Conservation (phyloP, 306 rosid species). For the Herpetospermum pedunculosum region DNA sequence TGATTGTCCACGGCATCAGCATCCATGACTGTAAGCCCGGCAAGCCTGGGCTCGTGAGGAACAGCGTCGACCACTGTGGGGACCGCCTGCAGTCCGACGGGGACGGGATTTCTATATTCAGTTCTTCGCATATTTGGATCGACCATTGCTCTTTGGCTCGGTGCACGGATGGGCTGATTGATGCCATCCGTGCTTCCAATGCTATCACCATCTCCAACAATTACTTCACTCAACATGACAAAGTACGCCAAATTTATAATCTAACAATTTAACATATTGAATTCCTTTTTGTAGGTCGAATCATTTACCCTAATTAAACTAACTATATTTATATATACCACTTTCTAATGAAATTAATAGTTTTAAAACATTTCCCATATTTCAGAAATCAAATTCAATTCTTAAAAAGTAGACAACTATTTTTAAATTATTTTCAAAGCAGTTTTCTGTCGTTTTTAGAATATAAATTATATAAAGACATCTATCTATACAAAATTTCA, state of each 20-base stretch:
- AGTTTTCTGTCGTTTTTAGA: too few species aligned
- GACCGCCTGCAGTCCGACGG: slow-evolving; percentile 53
- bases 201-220: slow-evolving; percentile 65
- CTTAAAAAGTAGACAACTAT: not conserved
- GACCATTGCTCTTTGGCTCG: slow-evolving; percentile 68
- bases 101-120: slow-evolving; percentile 45
- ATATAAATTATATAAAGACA: too few species aligned
- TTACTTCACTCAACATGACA: slow-evolving; percentile 72
- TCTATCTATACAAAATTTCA: too few species aligned
- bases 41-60: slow-evolving; percentile 36
- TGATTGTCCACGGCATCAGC: slow-evolving; percentile 72
- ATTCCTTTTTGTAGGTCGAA: too few species aligned
- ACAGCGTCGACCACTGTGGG: slow-evolving; percentile 41
- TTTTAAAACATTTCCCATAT: too few species aligned
- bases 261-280: too few species aligned
- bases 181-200: slow-evolving; percentile 60
- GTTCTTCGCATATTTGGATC: slow-evolving; percentile 65
- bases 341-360: too few species aligned
- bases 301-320: too few species aligned
- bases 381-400: not conserved
- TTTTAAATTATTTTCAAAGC: too few species aligned
- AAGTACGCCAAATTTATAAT: slow-evolving; percentile 24
- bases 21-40: slow-evolving; percentile 68
- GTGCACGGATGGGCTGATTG: slow-evolving; percentile 68
- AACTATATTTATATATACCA: too few species aligned